Evolutionary conservation across 2,329 filamentous ascomycete genomes (phyloP), one percentile per base, ranked within the genome.

Genomic region (Nannizziopsis barbatae): DNA sequence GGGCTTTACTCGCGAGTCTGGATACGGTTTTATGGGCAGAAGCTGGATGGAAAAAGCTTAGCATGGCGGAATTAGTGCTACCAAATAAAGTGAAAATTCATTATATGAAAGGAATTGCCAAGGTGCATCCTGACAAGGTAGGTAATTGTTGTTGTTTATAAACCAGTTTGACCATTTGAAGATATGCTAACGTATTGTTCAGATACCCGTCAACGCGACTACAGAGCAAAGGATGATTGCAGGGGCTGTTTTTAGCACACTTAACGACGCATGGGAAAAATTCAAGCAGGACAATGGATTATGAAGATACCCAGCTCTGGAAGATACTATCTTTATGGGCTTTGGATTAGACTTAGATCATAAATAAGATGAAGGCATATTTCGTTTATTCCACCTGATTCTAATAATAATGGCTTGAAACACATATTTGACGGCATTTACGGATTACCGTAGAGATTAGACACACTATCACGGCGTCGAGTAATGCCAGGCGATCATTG

Each of bases 71-170:
- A 70, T 67, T 98, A 57, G 84, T 98, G 45, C 77, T 95, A 75
- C 81, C 88, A 31, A 88, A 86, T 57, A 95, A 90, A 74, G 92
- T 96, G 65, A 98, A 98, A 77, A 83, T 98, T 55, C 75, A 85
- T 52, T 98, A 98, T 64, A 96, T 98, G 92, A 95, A 95, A 77
- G 92, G 90, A 5, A 96, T 98, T 75, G 86, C 83, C 9, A 96
- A 95, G 75, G 92, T 92, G 57, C 92, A 98, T 75, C 92, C 92
- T 52, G 92, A 98, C 66, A 98, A 98, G 83, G 92, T 95, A 74
- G 68, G 79, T 66, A 9, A 56, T 52, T 14, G 51, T 51, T 31
- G 1, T 11, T 14, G 12, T 37, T 6, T 14, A 48, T 33, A 18
- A n/a, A 42, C 36, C 36, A 11, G 9, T 5, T 32, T 45, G n/a